These are phyloP conservation scores for Glycyrrhiza uralensis DNA, from an alignment of 306 rosid species.

Conservation along the genomic window DNA sequence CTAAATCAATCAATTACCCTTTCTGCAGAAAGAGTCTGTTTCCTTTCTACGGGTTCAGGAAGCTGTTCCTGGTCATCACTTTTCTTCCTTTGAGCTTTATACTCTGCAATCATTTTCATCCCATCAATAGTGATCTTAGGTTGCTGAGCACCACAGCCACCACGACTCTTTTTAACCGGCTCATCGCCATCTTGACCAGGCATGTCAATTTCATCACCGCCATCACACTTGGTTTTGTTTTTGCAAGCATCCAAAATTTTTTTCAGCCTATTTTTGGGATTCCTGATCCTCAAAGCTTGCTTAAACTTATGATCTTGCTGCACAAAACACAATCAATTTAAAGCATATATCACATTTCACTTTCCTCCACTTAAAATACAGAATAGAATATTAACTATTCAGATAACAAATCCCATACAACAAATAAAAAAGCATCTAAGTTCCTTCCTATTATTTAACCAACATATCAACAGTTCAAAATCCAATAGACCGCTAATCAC, in stretches of 20 bases:
- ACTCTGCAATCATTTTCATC: slow-evolving; percentile 87
- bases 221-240: slow-evolving; percentile 89
- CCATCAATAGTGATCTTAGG: slow-evolving; percentile 91
- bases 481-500: background rate
- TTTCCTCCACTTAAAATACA: background rate
- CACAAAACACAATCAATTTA: slow-evolving; percentile 17
- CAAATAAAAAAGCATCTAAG: background rate
- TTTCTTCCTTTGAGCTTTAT: slow-evolving; percentile 90
- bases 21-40: slow-evolving; percentile 89
- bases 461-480: background rate
- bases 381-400: background rate
- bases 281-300: slow-evolving; percentile 80
- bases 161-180: slow-evolving; percentile 77
- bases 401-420: background rate
- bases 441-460: background rate
- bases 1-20: slow-evolving; percentile 51
- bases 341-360: background rate
- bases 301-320: slow-evolving; percentile 92
- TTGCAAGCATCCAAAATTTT: slow-evolving; percentile 93
- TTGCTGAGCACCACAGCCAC: slow-evolving; percentile 99
- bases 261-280: slow-evolving; percentile 73
- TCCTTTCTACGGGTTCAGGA: slow-evolving; percentile 98
- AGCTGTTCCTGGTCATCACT: slow-evolving; percentile 93
- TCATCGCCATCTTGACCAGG: slow-evolving; percentile 67
- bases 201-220: slow-evolving; percentile 91